phyloP scores from a whole-genome alignment of 2,329 filamentous ascomycete species.

The Plectosphaerella sp. region DNA sequence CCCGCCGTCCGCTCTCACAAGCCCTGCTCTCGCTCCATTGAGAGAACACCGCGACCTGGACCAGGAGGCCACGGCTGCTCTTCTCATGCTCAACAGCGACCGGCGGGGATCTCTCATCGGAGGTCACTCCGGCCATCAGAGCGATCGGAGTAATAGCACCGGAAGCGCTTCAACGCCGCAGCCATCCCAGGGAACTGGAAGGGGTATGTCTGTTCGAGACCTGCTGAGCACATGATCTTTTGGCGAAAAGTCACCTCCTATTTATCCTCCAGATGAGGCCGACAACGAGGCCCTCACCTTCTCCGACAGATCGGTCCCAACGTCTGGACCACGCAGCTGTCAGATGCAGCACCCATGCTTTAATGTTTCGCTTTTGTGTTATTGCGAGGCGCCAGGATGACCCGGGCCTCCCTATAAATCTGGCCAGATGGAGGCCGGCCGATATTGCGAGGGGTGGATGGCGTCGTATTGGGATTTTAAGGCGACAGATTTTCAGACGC shows the following conservation, averaged over 20 bases:
- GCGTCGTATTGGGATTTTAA: too few relatives aligned
- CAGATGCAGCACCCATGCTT: background rate
- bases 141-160: conserved; percentile 32
- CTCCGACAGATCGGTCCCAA: too few relatives aligned
- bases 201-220: conserved; percentile 52
- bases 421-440: too few relatives aligned
- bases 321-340: too few relatives aligned
- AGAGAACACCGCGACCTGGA: conserved; percentile 44
- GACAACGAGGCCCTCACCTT: too few relatives aligned
- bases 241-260: background rate
- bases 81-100: conserved; percentile 84
- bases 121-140: conserved; percentile 21
- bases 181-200: conserved; percentile 19
- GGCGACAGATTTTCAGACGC: too few relatives aligned
- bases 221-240: conserved; percentile 43
- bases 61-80: conserved; percentile 78
- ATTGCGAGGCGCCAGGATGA: too few relatives aligned
- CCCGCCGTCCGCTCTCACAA: conserved; percentile 51
- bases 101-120: conserved; percentile 45
- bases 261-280: too few relatives aligned
- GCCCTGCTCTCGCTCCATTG: conserved; percentile 52
- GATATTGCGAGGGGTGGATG: background rate
- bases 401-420: too few relatives aligned
- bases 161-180: conserved; percentile 36
- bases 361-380: background rate